phyloP scores from a whole-genome alignment of 192 early-diverging fungal species.

The Backusella tuberculispora region DNA sequence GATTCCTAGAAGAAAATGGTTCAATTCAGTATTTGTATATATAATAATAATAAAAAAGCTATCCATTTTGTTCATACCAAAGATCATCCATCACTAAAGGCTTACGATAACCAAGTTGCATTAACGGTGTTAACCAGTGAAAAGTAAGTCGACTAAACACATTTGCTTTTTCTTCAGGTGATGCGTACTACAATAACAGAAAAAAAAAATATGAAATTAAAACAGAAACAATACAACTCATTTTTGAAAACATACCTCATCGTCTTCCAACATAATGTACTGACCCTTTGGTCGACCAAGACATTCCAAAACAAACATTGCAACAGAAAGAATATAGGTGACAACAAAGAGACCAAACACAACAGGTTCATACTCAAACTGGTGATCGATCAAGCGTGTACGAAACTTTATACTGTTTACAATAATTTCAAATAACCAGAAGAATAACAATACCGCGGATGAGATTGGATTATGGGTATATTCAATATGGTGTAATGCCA shows the following conservation, averaged over 20 bases:
- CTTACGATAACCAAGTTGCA: conserved; percentile 78
- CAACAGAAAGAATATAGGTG: conserved; percentile 38
- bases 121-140: conserved; percentile 88
- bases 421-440: conserved; percentile 55
- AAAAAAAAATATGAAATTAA: not conserved
- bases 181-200: conserved; percentile 34
- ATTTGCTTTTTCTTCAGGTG: conserved; percentile 82
- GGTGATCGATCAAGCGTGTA: conserved; percentile 29
- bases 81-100: conserved; percentile 77
- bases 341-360: conserved; percentile 34
- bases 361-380: not conserved
- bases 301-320: conserved; percentile 48
- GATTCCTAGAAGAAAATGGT: conserved; percentile 43
- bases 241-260: conserved; percentile 31
- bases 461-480: conserved; percentile 46
- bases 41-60: not conserved
- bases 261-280: conserved; percentile 37
- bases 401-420: conserved; percentile 47
- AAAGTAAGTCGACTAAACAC: conserved; percentile 86
- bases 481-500: conserved; percentile 38
- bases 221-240: not conserved
- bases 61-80: conserved; percentile 41
- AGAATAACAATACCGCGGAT: conserved; percentile 61
- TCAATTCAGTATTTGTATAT: too few relatives aligned
- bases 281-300: conserved; percentile 41